Base-by-base conservation (phyloP, 352 stramenopile species). In the Pythium aphanidermatum region DNA sequence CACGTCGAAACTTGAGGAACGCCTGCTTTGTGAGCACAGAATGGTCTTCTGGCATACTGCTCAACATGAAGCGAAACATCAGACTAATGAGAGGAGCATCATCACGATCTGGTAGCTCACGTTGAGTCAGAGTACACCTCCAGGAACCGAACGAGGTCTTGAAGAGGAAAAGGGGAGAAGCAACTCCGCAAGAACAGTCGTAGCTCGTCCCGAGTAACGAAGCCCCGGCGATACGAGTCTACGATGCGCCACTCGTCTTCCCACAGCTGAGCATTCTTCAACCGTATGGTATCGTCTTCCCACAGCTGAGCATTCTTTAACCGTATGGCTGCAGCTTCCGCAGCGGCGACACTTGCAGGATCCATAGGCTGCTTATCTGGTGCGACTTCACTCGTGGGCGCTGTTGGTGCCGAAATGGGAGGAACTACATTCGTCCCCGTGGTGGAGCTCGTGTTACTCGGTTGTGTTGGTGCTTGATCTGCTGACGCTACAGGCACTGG, bases 191-290 rank as follows among this genome's bases (percentile, higher is more conserved):
- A 58, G 43, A 86, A 83, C 6, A 63, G 35, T 7, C 53, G 49
- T 9, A 86, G 43, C 47, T 83, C 67, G 36, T 73, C 53, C 21
- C 56, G 46, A 4, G 58, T 61, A 14, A 84, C 57, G n/a, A 32
- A 41, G 0, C 65, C 71, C 23, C 68, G 60, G 10, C 57, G 60
- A 40, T 81, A 72, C 45, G 69, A 65, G 51, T 86, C 74, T n/a
- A 86, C 17, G 29, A 69, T 31, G 23, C 62, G 70, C 74, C 74
- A 86, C 46, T 86, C 71, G 34, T 63, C 48, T 19, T 74, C 63
- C 57, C 71, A 65, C 13, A 66, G 21, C 37, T 68, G 49, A 1
- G 53, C 47, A 11, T 70, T 65, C 26, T 58, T 43, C 27, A 60
- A 25, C 13, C 59, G 49, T 4, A 56, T 33, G 9, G 58, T 50